These are phyloP conservation scores for Chalciporus piperatus DNA, from an alignment of 768 basidiomycete genomes.

Conservation along the genomic window DNA sequence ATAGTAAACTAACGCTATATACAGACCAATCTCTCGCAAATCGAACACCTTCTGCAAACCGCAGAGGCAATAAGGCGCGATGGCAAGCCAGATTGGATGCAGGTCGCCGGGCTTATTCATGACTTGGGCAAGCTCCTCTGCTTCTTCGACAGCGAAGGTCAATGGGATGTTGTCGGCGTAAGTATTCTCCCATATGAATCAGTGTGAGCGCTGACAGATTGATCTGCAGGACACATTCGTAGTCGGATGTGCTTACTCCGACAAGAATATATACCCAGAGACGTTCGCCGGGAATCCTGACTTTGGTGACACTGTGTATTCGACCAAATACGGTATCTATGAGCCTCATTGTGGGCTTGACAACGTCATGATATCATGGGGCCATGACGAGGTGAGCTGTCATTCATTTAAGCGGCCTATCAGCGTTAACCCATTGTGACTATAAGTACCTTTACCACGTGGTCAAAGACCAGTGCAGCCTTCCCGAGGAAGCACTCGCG, in stretches of 20 bases:
- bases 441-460: conserved; percentile 78
- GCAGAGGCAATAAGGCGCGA: conserved; percentile 87
- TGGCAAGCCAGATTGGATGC: conserved; percentile 92
- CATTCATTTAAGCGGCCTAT: conserved; percentile 2
- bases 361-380: conserved; percentile 87
- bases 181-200: conserved; percentile 9
- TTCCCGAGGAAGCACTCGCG: conserved; percentile 78
- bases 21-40: conserved; percentile 77
- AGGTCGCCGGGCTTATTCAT: conserved; percentile 82
- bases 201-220: conserved; percentile 1
- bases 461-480: conserved; percentile 74
- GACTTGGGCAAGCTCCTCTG: conserved; percentile 87
- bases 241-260: conserved; percentile 83
- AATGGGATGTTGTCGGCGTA: conserved; percentile 95
- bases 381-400: conserved; percentile 77
- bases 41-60: conserved; percentile 87
- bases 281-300: conserved; percentile 78
- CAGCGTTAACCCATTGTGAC: conserved; percentile 5
- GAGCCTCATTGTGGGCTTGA: conserved; percentile 77
- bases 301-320: conserved; percentile 58
- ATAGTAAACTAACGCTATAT: conserved; percentile 8
- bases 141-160: conserved; percentile 82
- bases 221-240: conserved; percentile 62
- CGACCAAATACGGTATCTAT: conserved; percentile 73
- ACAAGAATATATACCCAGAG: conserved; percentile 78